These are phyloP conservation scores for Cladosporium velox DNA, from an alignment of 2,329 filamentous ascomycete genomes.

Conservation along the genomic window DNA sequence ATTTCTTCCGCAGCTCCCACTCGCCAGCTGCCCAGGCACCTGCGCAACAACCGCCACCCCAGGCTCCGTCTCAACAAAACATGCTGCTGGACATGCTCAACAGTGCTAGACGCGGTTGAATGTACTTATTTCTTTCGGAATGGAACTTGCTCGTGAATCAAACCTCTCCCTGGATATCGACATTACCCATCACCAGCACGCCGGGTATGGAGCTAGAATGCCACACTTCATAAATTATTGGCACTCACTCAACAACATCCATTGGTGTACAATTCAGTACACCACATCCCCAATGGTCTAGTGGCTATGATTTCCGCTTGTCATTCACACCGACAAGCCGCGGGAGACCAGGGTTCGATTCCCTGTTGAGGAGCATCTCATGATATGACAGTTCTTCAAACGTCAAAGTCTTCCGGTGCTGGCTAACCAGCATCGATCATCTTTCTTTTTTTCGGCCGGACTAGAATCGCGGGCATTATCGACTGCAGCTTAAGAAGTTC, in stretches of 20 bases:
- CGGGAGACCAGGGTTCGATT: constrained; percentile 22
- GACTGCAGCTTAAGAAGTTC: not conserved
- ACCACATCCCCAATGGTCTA: constrained; percentile 21
- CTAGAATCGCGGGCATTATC: not conserved
- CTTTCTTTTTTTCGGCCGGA: not conserved
- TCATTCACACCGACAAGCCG: constrained; percentile 15
- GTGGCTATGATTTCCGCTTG: constrained; percentile 21
- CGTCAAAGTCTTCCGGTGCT: constrained; percentile 17
- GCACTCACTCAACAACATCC: not conserved
- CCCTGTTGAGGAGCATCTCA: constrained; percentile 20
- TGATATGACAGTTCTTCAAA: constrained; percentile 10
- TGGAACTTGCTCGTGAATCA: too few relatives aligned
- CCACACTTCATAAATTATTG: not conserved
- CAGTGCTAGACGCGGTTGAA: constrained; percentile 23
- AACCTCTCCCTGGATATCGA: not conserved
- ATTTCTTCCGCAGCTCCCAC: constrained; percentile 29
- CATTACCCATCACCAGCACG: not conserved
- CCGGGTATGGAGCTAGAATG: not conserved
- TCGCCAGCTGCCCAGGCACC: constrained; percentile 22
- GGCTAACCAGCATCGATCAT: constrained; percentile 9
- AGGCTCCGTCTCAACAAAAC: constrained; percentile 27
- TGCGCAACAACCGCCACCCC: constrained; percentile 19
- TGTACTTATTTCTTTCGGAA: not conserved
- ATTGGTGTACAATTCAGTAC: constrained; percentile 16
- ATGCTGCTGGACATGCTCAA: constrained; percentile 35